Evolutionary conservation across 2,329 filamentous ascomycete species (phyloP).

Genomic region (Raffaelea arxii): DNA sequence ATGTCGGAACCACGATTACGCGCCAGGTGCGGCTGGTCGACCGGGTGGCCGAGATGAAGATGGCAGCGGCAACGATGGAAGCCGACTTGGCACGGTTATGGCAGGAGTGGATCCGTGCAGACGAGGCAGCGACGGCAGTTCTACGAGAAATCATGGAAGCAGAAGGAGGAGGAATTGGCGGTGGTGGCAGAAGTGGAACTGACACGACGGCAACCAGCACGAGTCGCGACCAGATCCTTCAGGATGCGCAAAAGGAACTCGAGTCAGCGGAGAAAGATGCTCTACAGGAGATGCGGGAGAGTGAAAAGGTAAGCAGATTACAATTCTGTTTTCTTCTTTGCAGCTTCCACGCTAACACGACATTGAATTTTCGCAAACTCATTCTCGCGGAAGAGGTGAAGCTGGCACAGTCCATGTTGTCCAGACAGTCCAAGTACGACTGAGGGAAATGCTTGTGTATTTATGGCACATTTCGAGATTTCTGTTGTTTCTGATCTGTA

Average conservation of each 20-base stretch:
- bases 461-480: not conserved
- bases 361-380: slow-evolving; percentile 12
- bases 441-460: not conserved
- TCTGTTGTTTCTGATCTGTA: not conserved
- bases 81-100: slow-evolving; percentile 11
- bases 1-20: no score
- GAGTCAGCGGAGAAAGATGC: not conserved
- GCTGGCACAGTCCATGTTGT: slow-evolving; percentile 13
- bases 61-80: slow-evolving; percentile 7
- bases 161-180: not conserved
- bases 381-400: slow-evolving; percentile 14
- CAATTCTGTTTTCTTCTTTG: no score
- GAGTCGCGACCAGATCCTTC: slow-evolving; percentile 3
- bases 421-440: slow-evolving; percentile 14
- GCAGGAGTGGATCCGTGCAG: slow-evolving; percentile 25
- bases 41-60: slow-evolving; percentile 7
- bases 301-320: slow-evolving; percentile 11
- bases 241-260: slow-evolving; percentile 7
- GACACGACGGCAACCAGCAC: not conserved
- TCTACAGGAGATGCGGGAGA: slow-evolving; percentile 8
- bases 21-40: slow-evolving; percentile 9
- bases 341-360: no score
- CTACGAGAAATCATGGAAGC: slow-evolving; percentile 4
- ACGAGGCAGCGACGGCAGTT: slow-evolving; percentile 28
- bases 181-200: no score